Evolutionary conservation across 768 basidiomycete genomes (phyloP), one percentile per base, ranked within the genome.

Genomic region (Suillus alpinus): DNA sequence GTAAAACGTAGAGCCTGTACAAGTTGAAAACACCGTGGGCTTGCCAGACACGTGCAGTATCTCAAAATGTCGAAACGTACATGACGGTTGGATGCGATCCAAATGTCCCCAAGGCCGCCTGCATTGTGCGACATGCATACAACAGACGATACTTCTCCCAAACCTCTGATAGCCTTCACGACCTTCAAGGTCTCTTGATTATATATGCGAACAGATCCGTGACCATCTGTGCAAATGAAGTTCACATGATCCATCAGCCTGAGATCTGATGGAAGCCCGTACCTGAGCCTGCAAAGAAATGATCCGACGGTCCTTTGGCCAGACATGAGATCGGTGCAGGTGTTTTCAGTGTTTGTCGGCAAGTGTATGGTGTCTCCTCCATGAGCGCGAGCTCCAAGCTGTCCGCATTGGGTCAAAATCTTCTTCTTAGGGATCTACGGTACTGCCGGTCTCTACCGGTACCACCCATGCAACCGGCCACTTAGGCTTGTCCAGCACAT

Each of bases 131-230:
- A 71, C 9, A 79, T 66, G 65, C 82, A 83, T 2, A 78, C 73
- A 29, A 91, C 76, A 0, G 88, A 91, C 0, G 89, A 86, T 26
- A 93, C 75, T 63, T 90, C 88, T 4, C 69, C 80, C 7, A 87
- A 71, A 6, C 81, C 82, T 65, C 82, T 79, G 53, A 91, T 75
- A 3, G 88, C 91, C 68, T 84, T 88, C 34, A 81, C 64, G 7
- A 89, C 86, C 67, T 82, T 88, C 66, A 78, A 76, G 2, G 84
- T 79, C 3, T 85, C 82, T 6, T 85, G 73, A 64, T 81, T 76
- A 65, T 91, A 93, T 18, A 88, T 74, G 26, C 91, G 83, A 49
- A 92, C 72, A 44, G 83, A 81, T 5, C 91, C 91, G 69, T 93
- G n/a, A n/a, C n/a, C 89, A 62, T 83, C 89, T 88, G 66, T 20